Evolutionary conservation across 257 asterid species (phyloP).

Genomic region (Ballota nigra): DNA sequence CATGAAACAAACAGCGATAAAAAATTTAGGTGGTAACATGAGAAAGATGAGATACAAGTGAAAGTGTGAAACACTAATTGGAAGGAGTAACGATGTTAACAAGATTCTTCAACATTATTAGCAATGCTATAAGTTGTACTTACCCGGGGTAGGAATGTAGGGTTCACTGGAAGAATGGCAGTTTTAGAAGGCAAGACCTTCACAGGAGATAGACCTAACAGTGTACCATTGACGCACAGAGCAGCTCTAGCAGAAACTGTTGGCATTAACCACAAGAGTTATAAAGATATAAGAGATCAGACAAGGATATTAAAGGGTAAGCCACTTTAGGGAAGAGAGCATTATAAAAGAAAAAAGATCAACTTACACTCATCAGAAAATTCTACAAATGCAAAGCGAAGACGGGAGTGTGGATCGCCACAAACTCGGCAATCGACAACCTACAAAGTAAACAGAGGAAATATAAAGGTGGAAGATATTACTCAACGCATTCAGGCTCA

Average conservation of each 20-base stretch:
- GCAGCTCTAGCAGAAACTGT: slow-evolving; percentile 83
- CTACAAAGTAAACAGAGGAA: slow-evolving; percentile 37
- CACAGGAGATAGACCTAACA: slow-evolving; percentile 68
- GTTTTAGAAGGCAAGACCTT: slow-evolving; percentile 96
- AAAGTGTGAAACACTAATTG: background rate
- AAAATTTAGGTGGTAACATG: background rate
- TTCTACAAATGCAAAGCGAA: slow-evolving; percentile 96
- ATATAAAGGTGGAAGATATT: slow-evolving; percentile 1
- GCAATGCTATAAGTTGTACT: slow-evolving; percentile 9
- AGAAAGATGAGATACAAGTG: background rate
- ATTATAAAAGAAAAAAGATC: background rate
- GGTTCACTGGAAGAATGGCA: slow-evolving; percentile 96
- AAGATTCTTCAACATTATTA: background rate
- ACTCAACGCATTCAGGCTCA: background rate
- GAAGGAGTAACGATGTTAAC: background rate
- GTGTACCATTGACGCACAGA: slow-evolving; percentile 63
- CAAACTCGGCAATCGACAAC: slow-evolving; percentile 95
- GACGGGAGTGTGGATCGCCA: slow-evolving; percentile 97
- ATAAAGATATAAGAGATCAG: slow-evolving; percentile 14
- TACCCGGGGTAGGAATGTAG: slow-evolving; percentile 95
- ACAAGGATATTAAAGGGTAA: background rate
- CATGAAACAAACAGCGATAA: slow-evolving; percentile 5
- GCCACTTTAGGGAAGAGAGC: background rate
- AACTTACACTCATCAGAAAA: slow-evolving; percentile 83
- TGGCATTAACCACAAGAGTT: slow-evolving; percentile 17